These are phyloP conservation scores for Daphne laureola DNA, from an alignment of 441 rosid genomes.

Conservation along the genomic window DNA sequence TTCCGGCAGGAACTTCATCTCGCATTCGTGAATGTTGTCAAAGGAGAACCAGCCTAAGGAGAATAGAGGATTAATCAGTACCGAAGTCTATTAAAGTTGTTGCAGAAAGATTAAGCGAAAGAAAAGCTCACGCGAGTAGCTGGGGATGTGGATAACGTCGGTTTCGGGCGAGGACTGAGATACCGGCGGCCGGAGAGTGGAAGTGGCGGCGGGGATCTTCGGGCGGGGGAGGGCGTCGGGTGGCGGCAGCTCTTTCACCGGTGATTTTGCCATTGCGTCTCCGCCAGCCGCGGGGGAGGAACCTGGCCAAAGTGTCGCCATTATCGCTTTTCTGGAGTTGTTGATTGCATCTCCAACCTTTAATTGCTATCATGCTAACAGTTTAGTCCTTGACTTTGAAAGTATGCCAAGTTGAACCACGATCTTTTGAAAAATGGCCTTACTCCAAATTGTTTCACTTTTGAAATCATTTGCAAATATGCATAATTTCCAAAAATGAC, in stretches of 20 bases:
- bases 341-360: too few species aligned
- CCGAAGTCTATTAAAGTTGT: background rate
- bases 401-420: too few species aligned
- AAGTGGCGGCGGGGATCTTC: conserved; percentile 16
- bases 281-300: too few species aligned
- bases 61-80: background rate
- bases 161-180: conserved; percentile 31
- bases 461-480: too few species aligned
- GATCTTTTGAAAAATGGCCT: too few species aligned
- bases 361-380: too few species aligned
- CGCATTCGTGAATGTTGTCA: conserved; percentile 56
- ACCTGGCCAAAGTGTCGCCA: too few species aligned
- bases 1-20: conserved; percentile 64
- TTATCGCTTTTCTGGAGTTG: too few species aligned
- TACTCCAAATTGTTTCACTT: too few species aligned
- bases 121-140: conserved; percentile 68
- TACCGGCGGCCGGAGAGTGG: conserved; percentile 18
- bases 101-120: background rate
- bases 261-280: conserved; percentile 23
- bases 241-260: conserved; percentile 17
- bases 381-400: too few species aligned
- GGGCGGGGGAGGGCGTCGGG: background rate
- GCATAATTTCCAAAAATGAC: too few species aligned
- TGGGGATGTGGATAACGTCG: conserved; percentile 52
- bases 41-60: conserved; percentile 84